phyloP scores from a whole-genome alignment of 1,139 yeast genomes.

The Candida pseudoviswanathii region DNA sequence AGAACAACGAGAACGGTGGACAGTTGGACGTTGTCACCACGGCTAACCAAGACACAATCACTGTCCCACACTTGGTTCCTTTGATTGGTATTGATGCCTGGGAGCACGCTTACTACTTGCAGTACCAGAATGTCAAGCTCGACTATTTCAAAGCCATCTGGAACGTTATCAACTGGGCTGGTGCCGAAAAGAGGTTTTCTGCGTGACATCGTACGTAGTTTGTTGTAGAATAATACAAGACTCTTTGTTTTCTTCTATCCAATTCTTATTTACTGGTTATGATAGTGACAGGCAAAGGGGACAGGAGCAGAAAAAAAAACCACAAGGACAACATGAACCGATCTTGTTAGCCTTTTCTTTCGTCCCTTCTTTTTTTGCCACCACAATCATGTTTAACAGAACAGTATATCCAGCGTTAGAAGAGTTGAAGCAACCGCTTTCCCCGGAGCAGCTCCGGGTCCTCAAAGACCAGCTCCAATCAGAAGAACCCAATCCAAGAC shows the following conservation, averaged over 20 bases:
- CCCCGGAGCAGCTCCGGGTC: conserved; percentile 73
- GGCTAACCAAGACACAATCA: conserved; percentile 48
- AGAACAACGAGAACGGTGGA: conserved; percentile 43
- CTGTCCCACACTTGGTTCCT: conserved; percentile 42
- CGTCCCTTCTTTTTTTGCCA: not conserved
- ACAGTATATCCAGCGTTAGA: conserved; percentile 42
- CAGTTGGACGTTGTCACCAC: conserved; percentile 45
- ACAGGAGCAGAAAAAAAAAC: not conserved
- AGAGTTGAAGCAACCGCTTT: conserved; percentile 57
- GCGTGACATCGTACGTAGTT: conserved; percentile 6
- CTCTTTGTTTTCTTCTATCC: too few species aligned
- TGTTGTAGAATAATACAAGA: not conserved
- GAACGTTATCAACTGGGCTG: conserved; percentile 52
- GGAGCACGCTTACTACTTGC: conserved; percentile 55
- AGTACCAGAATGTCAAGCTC: conserved; percentile 49
- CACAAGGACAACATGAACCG: not conserved
- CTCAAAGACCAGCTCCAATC: conserved; percentile 76
- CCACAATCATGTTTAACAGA: conserved; percentile 15
- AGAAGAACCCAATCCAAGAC: conserved; percentile 78
- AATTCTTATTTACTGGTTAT: too few species aligned
- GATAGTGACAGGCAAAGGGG: not conserved
- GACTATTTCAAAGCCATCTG: conserved; percentile 52
- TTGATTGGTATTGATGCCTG: conserved; percentile 53
- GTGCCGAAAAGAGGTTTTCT: conserved; percentile 41
- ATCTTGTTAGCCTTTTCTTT: not conserved